Evolutionary conservation across 2,329 filamentous ascomycete genomes (phyloP), one percentile per base, ranked within the genome.

Genomic region (Elsinoe fawcettii): DNA sequence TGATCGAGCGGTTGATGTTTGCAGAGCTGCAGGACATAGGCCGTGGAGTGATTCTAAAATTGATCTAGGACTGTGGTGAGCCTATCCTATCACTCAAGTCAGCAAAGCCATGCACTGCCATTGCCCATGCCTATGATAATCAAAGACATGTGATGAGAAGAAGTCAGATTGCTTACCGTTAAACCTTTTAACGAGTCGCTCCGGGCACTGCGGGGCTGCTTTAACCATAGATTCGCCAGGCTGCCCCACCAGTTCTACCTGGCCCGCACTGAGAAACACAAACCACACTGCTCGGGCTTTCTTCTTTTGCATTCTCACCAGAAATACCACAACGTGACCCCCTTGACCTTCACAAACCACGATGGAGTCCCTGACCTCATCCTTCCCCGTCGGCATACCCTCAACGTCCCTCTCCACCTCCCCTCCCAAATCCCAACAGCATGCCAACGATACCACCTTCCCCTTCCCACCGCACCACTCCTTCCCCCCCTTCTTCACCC

Each of bases 401-500:
- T 37, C 37, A 23, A 30, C 12, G 39, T 37, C 55, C 59, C 32
- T 44, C 59, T 41, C 46, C 58, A 25, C 32, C 57, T n/a, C 58
- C 54, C 44, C 51, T 32, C 16, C n/a, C 55, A 22, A 54, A 51
- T 27, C 55, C 41, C 6, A 23, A 11, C 20, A 25, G 12, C 20
- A 22, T 8, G 6, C 41, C 32, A 22, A 30, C 14, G 23, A 63
- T 22, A 56, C 56, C 36, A 49, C 60, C 63, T 77, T 75, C 69
- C 56, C 60, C 59, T 74, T 74, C 63, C 74, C 75, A 34, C 67
- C 73, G 8, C 75, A 76, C 70, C 87, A 90, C 79, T 75, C 77
- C 74, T 92, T 90, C 76, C 88, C 88, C 0, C 85, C 88, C 67
- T 91, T 93, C 84, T 93, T 88, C 81, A 90, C 87, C 57, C 83